Base-by-base conservation (phyloP, 306 rosid species). In the Gynostemma pentaphyllum region DNA sequence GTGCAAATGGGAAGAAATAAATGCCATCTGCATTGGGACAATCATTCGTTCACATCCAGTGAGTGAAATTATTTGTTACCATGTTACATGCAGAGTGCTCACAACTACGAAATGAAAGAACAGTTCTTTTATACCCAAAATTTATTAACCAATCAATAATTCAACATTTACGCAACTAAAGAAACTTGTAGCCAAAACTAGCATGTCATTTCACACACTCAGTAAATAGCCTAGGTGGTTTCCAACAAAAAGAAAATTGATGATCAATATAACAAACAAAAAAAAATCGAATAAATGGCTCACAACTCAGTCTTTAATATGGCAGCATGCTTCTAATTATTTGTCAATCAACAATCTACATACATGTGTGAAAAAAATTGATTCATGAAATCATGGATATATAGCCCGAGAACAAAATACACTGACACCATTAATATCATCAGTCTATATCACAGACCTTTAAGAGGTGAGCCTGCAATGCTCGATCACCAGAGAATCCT, bases 401-500 rank as follows among this genome's bases (percentile, higher is more conserved):
- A 32, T 36, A 19, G 45, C 16, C 29, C 37, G 39, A 37, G 13
- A 13, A 60, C 48, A 22, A 19, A 60, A 14, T 16, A 22, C 11
- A 37, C 6, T 40, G 15, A 32, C 2, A 64, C 54, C 26, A 64
- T 19, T 7, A n/a, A n/a, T n/a, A n/a, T n/a, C n/a, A 50, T 5
- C 36, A 11, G 69, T 30, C n/a, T 46, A 64, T 32, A 18, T 48
- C 48, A 37, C 71, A 57, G 63, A 88, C 99, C 94, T 88, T 92
- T 44, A 92, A 66, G 9, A 92, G 76, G 29, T 47, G 64, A 70
- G 90, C 74, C 83, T 88, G 94, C 41, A 82, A 57, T 60, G 76
- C 76, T 60, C 9, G 61, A 74, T 92, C 90, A 44, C 90, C 94
- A 32, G 90, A 76, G 55, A 92, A 75, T 47, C 84, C 87, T 73